Conservation (phyloP, 495 filamentous ascomycete genomes). For the Hypoxylon crocopeplum region DNA sequence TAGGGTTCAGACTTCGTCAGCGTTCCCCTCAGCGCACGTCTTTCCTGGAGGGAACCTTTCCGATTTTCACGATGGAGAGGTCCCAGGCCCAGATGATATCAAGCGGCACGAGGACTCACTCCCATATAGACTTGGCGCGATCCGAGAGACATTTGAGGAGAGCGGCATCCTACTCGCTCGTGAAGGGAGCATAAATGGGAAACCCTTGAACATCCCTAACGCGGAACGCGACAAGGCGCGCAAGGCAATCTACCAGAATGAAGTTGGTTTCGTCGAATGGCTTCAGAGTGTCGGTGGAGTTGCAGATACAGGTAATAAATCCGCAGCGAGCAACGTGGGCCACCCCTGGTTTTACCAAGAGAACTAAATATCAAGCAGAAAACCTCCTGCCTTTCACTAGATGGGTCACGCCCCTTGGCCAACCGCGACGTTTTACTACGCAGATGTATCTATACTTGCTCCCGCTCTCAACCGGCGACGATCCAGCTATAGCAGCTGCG, state of each 20-base stretch:
- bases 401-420: constrained; percentile 83
- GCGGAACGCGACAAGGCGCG: constrained; percentile 69
- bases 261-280: constrained; percentile 71
- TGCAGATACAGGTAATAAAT: constrained; percentile 67
- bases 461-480: constrained; percentile 60
- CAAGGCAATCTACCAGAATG: constrained; percentile 65
- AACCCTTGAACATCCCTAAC: constrained; percentile 63
- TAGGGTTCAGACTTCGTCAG: constrained; percentile 78
- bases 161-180: constrained; percentile 85
- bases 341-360: not conserved
- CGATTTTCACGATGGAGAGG: constrained; percentile 68
- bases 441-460: constrained; percentile 97
- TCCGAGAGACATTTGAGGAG: constrained; percentile 94
- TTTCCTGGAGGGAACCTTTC: constrained; percentile 94
- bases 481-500: constrained; percentile 46
- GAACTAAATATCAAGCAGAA: constrained; percentile 45
- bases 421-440: constrained; percentile 80
- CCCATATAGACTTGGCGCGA: constrained; percentile 77
- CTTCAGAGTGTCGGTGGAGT: constrained; percentile 64
- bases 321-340: not conserved
- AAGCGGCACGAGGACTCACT: constrained; percentile 69
- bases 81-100: constrained; percentile 53
- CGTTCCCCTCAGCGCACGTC: constrained; percentile 92
- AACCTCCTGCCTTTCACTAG: constrained; percentile 82
- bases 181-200: constrained; percentile 43